Conservation (phyloP, 2,329 filamentous ascomycete genomes). For the Didymella exigua region DNA sequence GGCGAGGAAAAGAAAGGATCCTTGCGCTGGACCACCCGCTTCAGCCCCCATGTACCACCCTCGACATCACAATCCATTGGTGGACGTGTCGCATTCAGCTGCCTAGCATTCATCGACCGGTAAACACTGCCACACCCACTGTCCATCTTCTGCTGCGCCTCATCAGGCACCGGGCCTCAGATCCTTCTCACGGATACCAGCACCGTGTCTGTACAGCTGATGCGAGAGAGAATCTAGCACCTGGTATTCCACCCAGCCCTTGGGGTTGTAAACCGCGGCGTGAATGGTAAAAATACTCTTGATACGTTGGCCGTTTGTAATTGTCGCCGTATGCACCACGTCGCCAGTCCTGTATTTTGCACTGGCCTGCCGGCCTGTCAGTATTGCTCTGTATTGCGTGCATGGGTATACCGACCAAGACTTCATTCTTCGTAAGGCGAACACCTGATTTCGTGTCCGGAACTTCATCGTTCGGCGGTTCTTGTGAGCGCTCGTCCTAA, state of each 20-base stretch:
- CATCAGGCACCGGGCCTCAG: constrained; percentile 16
- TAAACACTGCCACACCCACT: constrained; percentile 31
- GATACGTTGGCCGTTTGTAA: constrained; percentile 22
- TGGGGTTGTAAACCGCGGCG: constrained; percentile 16
- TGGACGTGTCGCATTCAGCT: constrained; percentile 22
- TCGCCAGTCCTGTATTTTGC: constrained; percentile 32
- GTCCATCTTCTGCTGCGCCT: constrained; percentile 1
- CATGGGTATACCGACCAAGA: background rate
- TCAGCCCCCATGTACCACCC: constrained; percentile 19
- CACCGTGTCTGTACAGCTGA: constrained; percentile 28
- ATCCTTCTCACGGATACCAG: constrained; percentile 39
- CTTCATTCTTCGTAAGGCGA: background rate
- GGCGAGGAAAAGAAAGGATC: background rate
- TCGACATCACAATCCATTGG: constrained; percentile 28
- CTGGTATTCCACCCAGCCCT: constrained; percentile 39
- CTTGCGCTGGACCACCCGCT: background rate
- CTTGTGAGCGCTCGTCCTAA: constrained; percentile 24
- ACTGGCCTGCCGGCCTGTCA: constrained; percentile 20
- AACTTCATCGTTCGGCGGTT: constrained; percentile 15
- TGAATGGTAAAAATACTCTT: constrained; percentile 35
- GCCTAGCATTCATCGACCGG: constrained; percentile 19
- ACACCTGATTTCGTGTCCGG: constrained; percentile 37
- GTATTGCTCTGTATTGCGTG: background rate
- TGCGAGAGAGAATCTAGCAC: constrained; percentile 22
- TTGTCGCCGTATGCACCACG: constrained; percentile 35